A percentile compares a stretch with the other conserved stretches of the same genome.
Conservation (phyloP, 225 moss, liverwort and hornwort species). For the Physcomitrium patens region DNA sequence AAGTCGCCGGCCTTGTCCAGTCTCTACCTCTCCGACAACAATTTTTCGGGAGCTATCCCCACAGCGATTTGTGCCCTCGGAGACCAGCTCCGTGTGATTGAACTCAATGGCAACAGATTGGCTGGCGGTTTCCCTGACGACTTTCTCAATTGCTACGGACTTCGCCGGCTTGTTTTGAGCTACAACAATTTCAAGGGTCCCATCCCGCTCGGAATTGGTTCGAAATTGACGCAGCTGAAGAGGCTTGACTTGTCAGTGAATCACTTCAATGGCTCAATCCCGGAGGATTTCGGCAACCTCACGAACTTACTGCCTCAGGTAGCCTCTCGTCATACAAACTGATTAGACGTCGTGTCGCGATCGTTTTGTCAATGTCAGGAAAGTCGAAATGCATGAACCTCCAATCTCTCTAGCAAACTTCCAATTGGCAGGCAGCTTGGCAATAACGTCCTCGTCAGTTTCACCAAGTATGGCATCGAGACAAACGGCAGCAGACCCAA, state of each 20-base stretch:
- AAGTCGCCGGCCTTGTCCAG: conserved; percentile 34
- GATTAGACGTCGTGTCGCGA: too few relatives aligned
- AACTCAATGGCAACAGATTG: conserved; percentile 30
- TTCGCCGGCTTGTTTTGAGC: conserved; percentile 29
- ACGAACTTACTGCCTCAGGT: conserved; percentile 35
- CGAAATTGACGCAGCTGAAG: conserved; percentile 33
- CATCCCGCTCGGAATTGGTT: conserved; percentile 37
- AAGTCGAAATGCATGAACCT: too few relatives aligned
- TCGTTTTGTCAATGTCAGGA: too few relatives aligned
- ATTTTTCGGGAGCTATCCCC: conserved; percentile 51
- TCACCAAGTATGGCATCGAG: too few relatives aligned
- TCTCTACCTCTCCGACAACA: conserved; percentile 46
- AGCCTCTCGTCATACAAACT: neutral
- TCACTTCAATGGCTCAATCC: conserved; percentile 37
- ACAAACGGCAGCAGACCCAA: neutral
- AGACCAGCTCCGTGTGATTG: conserved; percentile 33
- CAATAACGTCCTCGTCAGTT: too few relatives aligned
- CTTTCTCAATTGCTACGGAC: conserved; percentile 28
- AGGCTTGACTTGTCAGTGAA: conserved; percentile 44
- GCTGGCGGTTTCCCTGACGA: conserved; percentile 23
- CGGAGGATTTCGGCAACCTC: conserved; percentile 50
- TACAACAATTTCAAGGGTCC: conserved; percentile 31
- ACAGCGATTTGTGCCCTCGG: conserved; percentile 38
- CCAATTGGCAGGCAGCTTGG: too few relatives aligned
- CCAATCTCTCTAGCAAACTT: too few relatives aligned